A percentile compares a stretch with the other conserved stretches of the same genome.
Evolutionary conservation across 257 asterid species (phyloP).

Genomic region (Pogostemon cablin): DNA sequence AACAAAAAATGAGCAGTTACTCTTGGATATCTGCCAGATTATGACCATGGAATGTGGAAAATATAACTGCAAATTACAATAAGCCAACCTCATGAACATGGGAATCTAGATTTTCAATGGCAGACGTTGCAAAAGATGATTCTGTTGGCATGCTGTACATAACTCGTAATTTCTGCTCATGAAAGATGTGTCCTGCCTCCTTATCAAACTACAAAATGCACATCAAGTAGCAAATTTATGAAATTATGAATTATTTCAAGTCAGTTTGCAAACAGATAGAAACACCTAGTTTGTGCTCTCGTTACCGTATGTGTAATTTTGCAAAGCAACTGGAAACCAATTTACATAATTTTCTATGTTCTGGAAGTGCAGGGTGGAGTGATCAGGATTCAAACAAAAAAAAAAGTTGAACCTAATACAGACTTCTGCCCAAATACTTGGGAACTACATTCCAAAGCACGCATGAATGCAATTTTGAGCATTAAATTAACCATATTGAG

Average conservation of each 20-base stretch:
- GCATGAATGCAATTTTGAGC: neutral
- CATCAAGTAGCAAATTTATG: slow-evolving; percentile 9
- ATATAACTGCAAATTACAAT: slow-evolving; percentile 12
- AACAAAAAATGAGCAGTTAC: slow-evolving; percentile 10
- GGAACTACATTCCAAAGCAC: neutral
- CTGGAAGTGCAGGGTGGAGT: neutral
- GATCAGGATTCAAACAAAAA: neutral
- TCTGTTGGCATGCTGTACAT: slow-evolving; percentile 35
- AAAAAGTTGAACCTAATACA: neutral
- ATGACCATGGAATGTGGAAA: slow-evolving; percentile 14
- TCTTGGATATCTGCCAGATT: neutral
- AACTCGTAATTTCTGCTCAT: slow-evolving; percentile 45
- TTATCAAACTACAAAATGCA: slow-evolving; percentile 48
- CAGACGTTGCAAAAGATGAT: slow-evolving; percentile 28
- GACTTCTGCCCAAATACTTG: neutral
- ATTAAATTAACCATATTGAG: neutral
- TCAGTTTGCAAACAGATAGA: slow-evolving; percentile 1
- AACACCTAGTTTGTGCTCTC: neutral
- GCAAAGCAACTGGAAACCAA: neutral
- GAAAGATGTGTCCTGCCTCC: slow-evolving; percentile 42
- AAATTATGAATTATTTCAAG: slow-evolving; percentile 10
- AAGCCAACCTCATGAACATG: slow-evolving; percentile 52
- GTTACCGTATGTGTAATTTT: neutral
- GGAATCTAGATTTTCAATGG: slow-evolving; percentile 34
- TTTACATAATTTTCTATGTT: neutral